Conservation (phyloP, 2,329 filamentous ascomycete species). For the Aspergillus pseudoglaucus region DNA sequence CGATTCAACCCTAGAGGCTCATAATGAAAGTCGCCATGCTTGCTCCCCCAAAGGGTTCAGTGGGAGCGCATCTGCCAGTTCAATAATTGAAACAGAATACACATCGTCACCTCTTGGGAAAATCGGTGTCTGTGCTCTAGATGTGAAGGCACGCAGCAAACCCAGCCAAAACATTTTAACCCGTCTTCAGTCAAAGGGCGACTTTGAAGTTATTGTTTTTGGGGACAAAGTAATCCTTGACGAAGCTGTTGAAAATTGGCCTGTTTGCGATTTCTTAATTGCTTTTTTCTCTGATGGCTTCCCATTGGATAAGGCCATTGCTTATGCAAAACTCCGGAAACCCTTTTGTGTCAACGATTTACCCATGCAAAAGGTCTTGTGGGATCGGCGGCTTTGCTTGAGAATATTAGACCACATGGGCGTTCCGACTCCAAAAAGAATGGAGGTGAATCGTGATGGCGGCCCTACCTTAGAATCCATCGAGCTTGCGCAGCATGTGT, state of each 20-base stretch:
- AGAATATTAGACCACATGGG: conserved; percentile 80
- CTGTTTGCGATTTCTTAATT: conserved; percentile 90
- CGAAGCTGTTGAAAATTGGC: conserved; percentile 95
- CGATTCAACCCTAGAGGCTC: conserved; percentile 19
- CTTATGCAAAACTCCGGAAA: conserved; percentile 85
- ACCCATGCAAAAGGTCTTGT: conserved; percentile 93
- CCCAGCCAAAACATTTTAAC: conserved; percentile 95
- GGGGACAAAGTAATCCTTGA: conserved; percentile 98
- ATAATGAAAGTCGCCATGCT: conserved; percentile 30
- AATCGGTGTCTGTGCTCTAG: conserved; percentile 91
- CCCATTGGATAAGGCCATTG: conserved; percentile 91
- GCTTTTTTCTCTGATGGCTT: conserved; percentile 99
- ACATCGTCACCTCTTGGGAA: conserved; percentile 45
- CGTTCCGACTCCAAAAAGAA: conserved; percentile 77
- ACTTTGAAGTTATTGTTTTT: conserved; percentile 96
- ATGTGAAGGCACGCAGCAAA: conserved; percentile 93
- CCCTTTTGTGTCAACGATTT: conserved; percentile 97
- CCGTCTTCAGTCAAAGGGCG: conserved; percentile 77
- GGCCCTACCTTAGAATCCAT: conserved; percentile 72
- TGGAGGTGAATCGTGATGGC: conserved; percentile 90
- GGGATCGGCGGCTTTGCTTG: conserved; percentile 88
- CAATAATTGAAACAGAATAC: conserved; percentile 59
- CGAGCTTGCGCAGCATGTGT: conserved; percentile 73
- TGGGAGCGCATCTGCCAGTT: conserved; percentile 73
- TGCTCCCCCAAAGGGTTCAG: conserved; percentile 64